Evolutionary conservation across 257 asterid genomes (phyloP).

Genomic region (Rhazya stricta): DNA sequence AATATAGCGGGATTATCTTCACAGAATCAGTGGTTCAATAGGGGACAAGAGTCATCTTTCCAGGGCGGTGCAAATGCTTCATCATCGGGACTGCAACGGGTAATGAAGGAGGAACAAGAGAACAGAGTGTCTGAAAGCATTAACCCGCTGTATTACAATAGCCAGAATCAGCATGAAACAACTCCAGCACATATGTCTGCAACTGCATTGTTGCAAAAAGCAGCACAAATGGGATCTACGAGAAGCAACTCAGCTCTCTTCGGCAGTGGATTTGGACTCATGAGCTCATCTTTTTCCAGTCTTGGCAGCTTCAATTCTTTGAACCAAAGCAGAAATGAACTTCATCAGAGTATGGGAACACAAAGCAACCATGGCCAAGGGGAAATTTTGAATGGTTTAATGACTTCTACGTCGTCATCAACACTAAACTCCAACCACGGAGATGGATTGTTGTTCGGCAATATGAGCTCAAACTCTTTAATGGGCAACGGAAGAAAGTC

Average conservation of each 20-base stretch:
- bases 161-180: conserved; percentile 23
- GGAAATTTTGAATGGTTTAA: conserved; percentile 23
- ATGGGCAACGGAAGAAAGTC: conserved; percentile 17
- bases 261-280: conserved; percentile 46
- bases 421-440: conserved; percentile 14
- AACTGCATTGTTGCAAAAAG: conserved; percentile 71
- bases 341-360: conserved; percentile 18
- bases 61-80: conserved; percentile 19
- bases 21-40: conserved; percentile 44
- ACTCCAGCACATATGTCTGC: conserved; percentile 65
- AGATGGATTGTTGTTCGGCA: conserved; percentile 27
- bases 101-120: conserved; percentile 61
- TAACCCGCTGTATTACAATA: conserved; percentile 43
- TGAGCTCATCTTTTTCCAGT: conserved; percentile 38
- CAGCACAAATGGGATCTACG: conserved; percentile 87
- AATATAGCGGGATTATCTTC: conserved; percentile 32
- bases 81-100: conserved; percentile 25
- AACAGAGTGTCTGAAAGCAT: conserved; percentile 47
- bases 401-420: conserved; percentile 27
- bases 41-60: conserved; percentile 29
- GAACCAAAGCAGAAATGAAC: conserved; percentile 19
- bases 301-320: conserved; percentile 30
- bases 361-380: background rate
- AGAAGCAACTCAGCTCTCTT: conserved; percentile 39
- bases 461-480: conserved; percentile 16